A percentile compares a stretch with the other conserved stretches of the same genome.
These are phyloP conservation scores for Spencermartinsiella europaea DNA, from an alignment of 805 yeast species.

Conservation along the genomic window DNA sequence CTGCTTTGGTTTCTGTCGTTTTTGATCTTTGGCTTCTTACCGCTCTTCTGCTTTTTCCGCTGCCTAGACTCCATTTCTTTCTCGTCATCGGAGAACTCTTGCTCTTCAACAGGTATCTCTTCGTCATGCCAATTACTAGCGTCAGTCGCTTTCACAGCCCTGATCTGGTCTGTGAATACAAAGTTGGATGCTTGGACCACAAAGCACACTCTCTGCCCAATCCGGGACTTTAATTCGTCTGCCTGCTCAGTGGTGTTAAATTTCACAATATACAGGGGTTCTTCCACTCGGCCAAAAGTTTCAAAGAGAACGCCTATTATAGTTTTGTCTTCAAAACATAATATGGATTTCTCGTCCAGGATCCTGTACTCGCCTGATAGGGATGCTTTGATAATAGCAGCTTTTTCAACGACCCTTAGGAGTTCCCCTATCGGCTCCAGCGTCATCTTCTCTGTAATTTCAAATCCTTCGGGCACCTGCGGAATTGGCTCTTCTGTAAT, in stretches of 20 bases:
- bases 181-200: conserved; percentile 80
- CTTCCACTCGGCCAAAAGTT: conserved; percentile 80
- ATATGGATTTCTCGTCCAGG: conserved; percentile 64
- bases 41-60: conserved; percentile 55
- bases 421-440: conserved; percentile 70
- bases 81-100: conserved; percentile 94
- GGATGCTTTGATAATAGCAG: conserved; percentile 64
- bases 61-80: conserved; percentile 69
- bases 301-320: conserved; percentile 77
- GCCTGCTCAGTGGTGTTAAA: conserved; percentile 50
- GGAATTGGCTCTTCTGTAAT: conserved; percentile 62
- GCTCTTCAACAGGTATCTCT: conserved; percentile 88
- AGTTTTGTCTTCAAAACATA: conserved; percentile 68
- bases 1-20: too few relatives aligned
- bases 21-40: conserved; percentile 37
- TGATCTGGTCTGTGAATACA: conserved; percentile 67
- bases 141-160: conserved; percentile 76
- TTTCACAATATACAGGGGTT: conserved; percentile 76
- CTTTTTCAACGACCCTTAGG: conserved; percentile 62
- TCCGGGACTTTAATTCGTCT: conserved; percentile 40
- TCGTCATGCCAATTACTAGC: conserved; percentile 95
- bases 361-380: conserved; percentile 81
- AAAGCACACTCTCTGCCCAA: conserved; percentile 60
- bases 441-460: conserved; percentile 53
- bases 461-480: conserved; percentile 59